phyloP scores from a whole-genome alignment of 1,284 basidiomycete genomes.

The Sphagnurus paluster region DNA sequence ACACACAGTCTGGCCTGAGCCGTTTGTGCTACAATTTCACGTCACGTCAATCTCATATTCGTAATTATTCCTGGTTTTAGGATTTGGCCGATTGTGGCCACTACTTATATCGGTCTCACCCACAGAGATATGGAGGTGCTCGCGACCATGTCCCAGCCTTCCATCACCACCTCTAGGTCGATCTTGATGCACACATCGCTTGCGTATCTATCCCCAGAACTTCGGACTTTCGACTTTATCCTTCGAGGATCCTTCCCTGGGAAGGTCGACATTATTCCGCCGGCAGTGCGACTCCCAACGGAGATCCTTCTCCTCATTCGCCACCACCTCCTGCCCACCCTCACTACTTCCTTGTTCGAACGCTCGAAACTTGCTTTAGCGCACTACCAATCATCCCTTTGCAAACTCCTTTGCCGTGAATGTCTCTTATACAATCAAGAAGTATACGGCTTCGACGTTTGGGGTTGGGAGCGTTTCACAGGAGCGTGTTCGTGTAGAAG shows the following conservation, averaged over 20 bases:
- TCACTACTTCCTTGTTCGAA: constrained; percentile 34
- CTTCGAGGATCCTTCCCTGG: constrained; percentile 23
- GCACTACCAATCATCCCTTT: constrained; percentile 40
- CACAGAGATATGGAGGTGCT: constrained; percentile 9
- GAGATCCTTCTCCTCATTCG: constrained; percentile 51
- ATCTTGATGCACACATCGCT: constrained; percentile 51
- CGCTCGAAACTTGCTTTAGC: constrained; percentile 38
- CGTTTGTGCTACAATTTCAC: constrained; percentile 31
- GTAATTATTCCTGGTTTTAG: constrained; percentile 17
- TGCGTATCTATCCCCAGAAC: constrained; percentile 44
- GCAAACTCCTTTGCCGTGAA: constrained; percentile 42
- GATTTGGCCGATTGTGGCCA: constrained; percentile 22
- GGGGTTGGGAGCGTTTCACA: constrained; percentile 46
- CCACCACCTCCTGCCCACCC: constrained; percentile 33
- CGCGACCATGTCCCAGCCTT: constrained; percentile 13
- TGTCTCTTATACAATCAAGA: constrained; percentile 47
- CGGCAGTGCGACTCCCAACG: constrained; percentile 36
- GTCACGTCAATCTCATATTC: constrained; percentile 35
- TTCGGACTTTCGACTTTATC: constrained; percentile 41
- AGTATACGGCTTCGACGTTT: constrained; percentile 48
- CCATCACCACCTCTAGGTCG: constrained; percentile 33
- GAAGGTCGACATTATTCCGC: constrained; percentile 22
- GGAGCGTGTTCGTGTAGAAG: constrained; percentile 40
- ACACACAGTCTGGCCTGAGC: constrained; percentile 21
- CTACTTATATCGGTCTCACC: constrained; percentile 18